phyloP scores from a whole-genome alignment of 148 eudicot species.

The Pouteria glomerata region DNA sequence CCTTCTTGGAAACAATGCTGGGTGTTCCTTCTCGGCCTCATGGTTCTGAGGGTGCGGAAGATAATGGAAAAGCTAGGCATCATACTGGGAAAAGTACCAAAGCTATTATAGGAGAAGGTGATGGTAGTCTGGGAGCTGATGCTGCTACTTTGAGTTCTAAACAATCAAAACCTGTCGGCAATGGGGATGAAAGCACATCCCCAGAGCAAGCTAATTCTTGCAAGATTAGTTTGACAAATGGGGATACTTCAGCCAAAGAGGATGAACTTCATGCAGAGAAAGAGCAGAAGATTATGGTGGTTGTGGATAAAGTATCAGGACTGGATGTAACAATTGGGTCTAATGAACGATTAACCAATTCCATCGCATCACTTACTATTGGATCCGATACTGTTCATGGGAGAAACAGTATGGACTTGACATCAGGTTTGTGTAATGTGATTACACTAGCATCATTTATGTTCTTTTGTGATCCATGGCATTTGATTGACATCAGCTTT shows the following conservation, averaged over 20 bases:
- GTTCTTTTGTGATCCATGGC: background rate
- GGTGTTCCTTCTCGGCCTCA: slow-evolving; percentile 43
- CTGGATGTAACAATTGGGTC: slow-evolving; percentile 6
- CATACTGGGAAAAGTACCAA: slow-evolving; percentile 23
- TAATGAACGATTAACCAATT: slow-evolving; percentile 27
- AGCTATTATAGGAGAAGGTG: slow-evolving; percentile 32
- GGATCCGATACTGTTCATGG: slow-evolving; percentile 38
- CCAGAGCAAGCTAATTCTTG: slow-evolving; percentile 33
- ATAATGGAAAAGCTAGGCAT: slow-evolving; percentile 32
- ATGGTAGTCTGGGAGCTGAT: slow-evolving; percentile 36
- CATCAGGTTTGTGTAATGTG: slow-evolving; percentile 22
- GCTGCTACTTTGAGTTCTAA: slow-evolving; percentile 28
- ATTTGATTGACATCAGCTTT: background rate
- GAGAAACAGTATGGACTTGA: slow-evolving; percentile 22
- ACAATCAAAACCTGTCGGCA: slow-evolving; percentile 33
- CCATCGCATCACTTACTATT: slow-evolving; percentile 34
- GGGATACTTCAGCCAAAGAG: slow-evolving; percentile 38
- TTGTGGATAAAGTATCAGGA: slow-evolving; percentile 25
- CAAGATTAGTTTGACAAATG: slow-evolving; percentile 33
- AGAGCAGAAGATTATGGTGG: slow-evolving; percentile 22
- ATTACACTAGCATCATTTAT: background rate
- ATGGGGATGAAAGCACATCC: slow-evolving; percentile 35
- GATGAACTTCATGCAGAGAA: slow-evolving; percentile 27
- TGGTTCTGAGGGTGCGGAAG: slow-evolving; percentile 37
- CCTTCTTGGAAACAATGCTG: slow-evolving; percentile 80